Conservation (phyloP, 164 flowering plant species). For the Cinnamomum micranthum region DNA sequence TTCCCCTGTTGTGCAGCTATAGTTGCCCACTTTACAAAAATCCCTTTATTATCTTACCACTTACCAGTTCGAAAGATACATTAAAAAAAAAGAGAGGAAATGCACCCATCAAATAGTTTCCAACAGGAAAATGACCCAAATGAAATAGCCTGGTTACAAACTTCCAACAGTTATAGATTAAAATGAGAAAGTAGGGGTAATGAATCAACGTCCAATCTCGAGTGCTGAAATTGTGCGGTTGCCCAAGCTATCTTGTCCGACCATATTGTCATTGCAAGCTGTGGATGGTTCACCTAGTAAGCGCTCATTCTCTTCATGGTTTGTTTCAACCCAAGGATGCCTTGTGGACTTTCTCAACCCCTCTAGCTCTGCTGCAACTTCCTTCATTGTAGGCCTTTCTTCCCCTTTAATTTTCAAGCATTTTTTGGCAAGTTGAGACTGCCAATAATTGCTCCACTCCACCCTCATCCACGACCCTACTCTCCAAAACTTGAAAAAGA, state of each 20-base stretch:
- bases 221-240: neutral
- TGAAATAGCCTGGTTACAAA: too few species aligned
- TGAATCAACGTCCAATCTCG: neutral
- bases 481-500: slow-evolving; percentile 21
- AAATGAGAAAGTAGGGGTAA: too few species aligned
- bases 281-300: slow-evolving; percentile 3
- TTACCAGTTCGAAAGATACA: too few species aligned
- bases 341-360: slow-evolving; percentile 3
- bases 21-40: too few species aligned
- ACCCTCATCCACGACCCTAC: slow-evolving; percentile 15
- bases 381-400: slow-evolving; percentile 20
- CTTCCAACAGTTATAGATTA: too few species aligned
- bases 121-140: too few species aligned
- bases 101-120: too few species aligned
- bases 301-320: neutral
- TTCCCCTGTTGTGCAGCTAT: too few species aligned
- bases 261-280: neutral
- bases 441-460: slow-evolving; percentile 17
- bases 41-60: too few species aligned
- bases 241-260: neutral
- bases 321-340: slow-evolving; percentile 4
- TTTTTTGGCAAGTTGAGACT: slow-evolving; percentile 5
- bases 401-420: slow-evolving; percentile 13
- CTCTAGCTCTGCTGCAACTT: slow-evolving; percentile 20
- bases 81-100: too few species aligned